Conservation (phyloP, 106 monocot genomes). For the Narthecium ossifragum region DNA sequence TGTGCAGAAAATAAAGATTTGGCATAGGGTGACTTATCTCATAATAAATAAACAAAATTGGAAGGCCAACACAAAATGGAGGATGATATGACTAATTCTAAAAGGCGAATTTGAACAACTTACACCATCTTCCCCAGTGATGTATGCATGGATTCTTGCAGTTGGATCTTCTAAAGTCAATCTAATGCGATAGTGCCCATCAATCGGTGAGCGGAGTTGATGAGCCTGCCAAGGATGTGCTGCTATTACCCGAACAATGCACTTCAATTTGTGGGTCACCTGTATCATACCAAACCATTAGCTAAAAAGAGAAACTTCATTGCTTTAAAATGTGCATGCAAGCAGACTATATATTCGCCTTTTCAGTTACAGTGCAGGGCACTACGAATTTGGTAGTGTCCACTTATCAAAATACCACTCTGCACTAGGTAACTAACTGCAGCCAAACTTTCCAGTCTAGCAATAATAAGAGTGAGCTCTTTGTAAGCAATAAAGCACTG, state of each 20-base stretch:
- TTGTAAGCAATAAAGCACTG: no score
- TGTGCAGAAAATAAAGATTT: neutral
- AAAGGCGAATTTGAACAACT: neutral
- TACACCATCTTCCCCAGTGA: slow-evolving; percentile 60
- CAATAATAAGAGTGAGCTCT: neutral
- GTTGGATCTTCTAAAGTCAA: slow-evolving; percentile 83
- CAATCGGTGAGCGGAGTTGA: slow-evolving; percentile 17
- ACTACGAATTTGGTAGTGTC: no score
- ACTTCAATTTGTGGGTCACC: slow-evolving; percentile 53
- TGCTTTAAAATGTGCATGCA: no score
- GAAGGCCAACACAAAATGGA: neutral
- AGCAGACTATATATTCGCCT: no score
- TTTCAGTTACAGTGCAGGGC: neutral
- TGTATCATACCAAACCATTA: slow-evolving; percentile 8
- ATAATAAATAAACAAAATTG: neutral
- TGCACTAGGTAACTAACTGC: neutral
- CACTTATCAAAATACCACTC: neutral
- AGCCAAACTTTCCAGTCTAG: neutral
- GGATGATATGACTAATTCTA: no score
- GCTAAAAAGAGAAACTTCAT: neutral
- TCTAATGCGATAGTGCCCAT: slow-evolving; percentile 32
- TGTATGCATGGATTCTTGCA: slow-evolving; percentile 70
- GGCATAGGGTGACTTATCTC: neutral
- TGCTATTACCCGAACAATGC: slow-evolving; percentile 60
- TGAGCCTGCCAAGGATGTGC: slow-evolving; percentile 47